These are phyloP conservation scores for Tricholoma furcatifolium DNA, from an alignment of 768 basidiomycete species.

Conservation along the genomic window DNA sequence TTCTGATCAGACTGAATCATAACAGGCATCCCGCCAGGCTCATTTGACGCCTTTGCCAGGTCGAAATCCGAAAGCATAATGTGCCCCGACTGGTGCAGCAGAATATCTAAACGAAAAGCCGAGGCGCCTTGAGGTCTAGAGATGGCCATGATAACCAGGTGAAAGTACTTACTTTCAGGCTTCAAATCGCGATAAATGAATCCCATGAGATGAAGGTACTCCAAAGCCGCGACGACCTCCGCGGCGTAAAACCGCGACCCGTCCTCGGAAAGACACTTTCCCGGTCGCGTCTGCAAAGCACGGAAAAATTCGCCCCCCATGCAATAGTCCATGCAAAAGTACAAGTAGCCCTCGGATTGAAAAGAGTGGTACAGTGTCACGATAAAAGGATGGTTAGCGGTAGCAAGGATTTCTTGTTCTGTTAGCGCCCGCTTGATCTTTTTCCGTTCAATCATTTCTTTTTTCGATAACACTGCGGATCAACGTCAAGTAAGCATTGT, in stretches of 20 bases:
- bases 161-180: slow-evolving; percentile 84
- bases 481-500: slow-evolving; percentile 34
- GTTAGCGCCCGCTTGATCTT: slow-evolving; percentile 99
- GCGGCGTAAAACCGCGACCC: slow-evolving; percentile 97
- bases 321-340: slow-evolving; percentile 99
- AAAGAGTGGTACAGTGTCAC: slow-evolving; percentile 99
- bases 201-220: slow-evolving; percentile 98
- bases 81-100: slow-evolving; percentile 96
- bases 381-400: slow-evolving; percentile 99
- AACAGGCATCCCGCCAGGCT: slow-evolving; percentile 81
- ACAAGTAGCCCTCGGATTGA: slow-evolving; percentile 96
- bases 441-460: slow-evolving; percentile 99
- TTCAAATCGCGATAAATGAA: slow-evolving; percentile 99
- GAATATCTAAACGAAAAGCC: slow-evolving; percentile 65
- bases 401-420: slow-evolving; percentile 98
- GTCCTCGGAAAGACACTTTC: slow-evolving; percentile 96
- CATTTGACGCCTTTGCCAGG: slow-evolving; percentile 92
- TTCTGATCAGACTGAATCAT: slow-evolving; percentile 87
- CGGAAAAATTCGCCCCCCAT: slow-evolving; percentile 99
- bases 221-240: slow-evolving; percentile 95
- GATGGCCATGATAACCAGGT: slow-evolving; percentile 7
- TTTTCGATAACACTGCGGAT: slow-evolving; percentile 88
- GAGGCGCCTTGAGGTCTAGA: slow-evolving; percentile 5
- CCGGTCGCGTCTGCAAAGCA: slow-evolving; percentile 91
- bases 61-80: slow-evolving; percentile 99